Base-by-base conservation (phyloP, 106 monocot species). In the Allium fistulosum region DNA sequence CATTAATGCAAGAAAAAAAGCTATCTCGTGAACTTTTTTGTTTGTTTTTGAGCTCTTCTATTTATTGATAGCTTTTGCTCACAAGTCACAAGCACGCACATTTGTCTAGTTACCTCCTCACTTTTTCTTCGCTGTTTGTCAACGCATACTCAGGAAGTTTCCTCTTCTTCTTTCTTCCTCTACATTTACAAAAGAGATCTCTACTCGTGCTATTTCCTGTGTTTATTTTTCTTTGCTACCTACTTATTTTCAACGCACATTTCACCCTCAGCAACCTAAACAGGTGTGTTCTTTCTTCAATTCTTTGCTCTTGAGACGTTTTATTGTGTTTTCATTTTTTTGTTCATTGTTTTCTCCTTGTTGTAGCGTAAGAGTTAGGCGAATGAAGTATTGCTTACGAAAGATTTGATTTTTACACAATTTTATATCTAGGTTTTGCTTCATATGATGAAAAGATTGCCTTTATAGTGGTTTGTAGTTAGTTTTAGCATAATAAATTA, bases 121-220 rank as follows among this genome's bases (percentile, higher is more conserved):
- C 49, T 50, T 69, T 37, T 37, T 37, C n/a, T 27, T 64, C 64
- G 10, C 17, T 61, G 46, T 65, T 47, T 81, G 84, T 76, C 78
- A 84, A 84, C 84, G 81, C 84, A 71, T 74, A 81, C 84, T 78
- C 83, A 88, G 84, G 83, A 88, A 88, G 83, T 83, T 88, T 88
- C 83, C 76, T 76, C 48, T 62, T 70, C 26, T 65, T 49, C 69
- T 49, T 69, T 37, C 77, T 53, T 57, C 63, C 53, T 63, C 70
- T 75, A 73, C 75, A 78, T 69, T 83, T 68, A 70, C 59, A 67
- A 18, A 17, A 58, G 53, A 59, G 59, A 73, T 7, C 18, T 62
- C 55, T 61, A 51, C 60, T 56, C 50, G 55, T 57, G 18, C 60
- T 67, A 3, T 27, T 45, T 67, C 53, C 46, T 16, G 0, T 46